Conservation (phyloP, 352 stramenopile species). For the Globisporangium okanoganense region DNA sequence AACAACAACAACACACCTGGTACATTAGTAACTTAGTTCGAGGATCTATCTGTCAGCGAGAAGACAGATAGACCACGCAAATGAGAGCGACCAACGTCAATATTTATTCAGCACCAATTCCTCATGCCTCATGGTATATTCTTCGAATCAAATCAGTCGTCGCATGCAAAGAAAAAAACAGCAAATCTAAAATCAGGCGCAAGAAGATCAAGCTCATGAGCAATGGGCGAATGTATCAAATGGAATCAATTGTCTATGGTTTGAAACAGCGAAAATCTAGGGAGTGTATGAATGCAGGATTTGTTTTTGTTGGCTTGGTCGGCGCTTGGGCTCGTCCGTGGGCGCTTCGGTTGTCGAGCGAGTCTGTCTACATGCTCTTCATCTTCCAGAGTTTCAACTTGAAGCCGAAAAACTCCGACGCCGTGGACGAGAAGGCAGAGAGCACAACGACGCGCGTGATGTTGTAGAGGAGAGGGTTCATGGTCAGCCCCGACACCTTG, state of each 20-base stretch:
- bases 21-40: constrained; percentile 15
- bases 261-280: constrained; percentile 4
- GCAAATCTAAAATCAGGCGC: background rate
- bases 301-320: background rate
- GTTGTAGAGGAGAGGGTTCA: constrained; percentile 90
- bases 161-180: background rate
- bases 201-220: background rate
- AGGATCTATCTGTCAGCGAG: constrained; percentile 9
- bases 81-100: constrained; percentile 1
- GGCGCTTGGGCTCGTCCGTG: background rate
- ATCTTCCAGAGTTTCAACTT: constrained; percentile 91
- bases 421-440: constrained; percentile 85
- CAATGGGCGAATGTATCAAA: background rate
- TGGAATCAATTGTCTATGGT: constrained; percentile 3
- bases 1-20: constrained; percentile 2
- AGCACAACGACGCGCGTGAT: constrained; percentile 87
- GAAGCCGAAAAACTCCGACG: constrained; percentile 90
- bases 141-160: background rate
- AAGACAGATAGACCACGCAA: constrained; percentile 6
- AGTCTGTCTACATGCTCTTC: constrained; percentile 56
- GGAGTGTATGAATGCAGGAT: background rate
- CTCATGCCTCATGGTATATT: background rate
- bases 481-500: constrained; percentile 87
- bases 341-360: background rate
- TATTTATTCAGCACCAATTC: constrained; percentile 16